Evolutionary conservation across 768 basidiomycete species (phyloP), one percentile per base, ranked within the genome.

Genomic region (Macrocybe gigantea): DNA sequence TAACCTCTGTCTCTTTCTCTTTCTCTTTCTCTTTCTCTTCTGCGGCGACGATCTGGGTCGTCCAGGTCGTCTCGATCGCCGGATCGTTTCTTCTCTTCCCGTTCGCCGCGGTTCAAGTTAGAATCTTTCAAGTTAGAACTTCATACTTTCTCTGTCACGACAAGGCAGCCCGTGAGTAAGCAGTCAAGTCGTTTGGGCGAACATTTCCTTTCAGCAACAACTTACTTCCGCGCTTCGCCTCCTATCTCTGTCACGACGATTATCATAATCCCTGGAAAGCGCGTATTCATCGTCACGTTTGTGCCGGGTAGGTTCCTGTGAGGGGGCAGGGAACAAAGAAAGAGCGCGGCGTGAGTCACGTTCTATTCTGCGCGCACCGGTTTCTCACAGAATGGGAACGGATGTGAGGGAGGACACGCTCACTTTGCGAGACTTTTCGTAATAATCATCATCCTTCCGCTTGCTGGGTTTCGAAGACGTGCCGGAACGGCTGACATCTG

Each of bases 1-100:
- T 53, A 51, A 36, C 54, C 55, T 8, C 50, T 49, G 34, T 55
- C 45, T 13, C 54, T 55, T 29, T 57, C 52, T 34, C 50, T 57
- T 12, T 47, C 39, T 31, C 12, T 44, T 8, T 50, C 51, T 34
- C 43, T 36, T 31, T 48, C 47, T 12, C 43, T 33, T 5, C 48
- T 44, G 12, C 53, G 41, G 31, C 54, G 48, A 33, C 53, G 44
- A 13, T 52, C 41, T 33, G 51, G 40, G 33, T 55, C 48, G 30
- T 52, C 38, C 31, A 49, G 42, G 10, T 38, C 36, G 42, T 44
- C 42, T 33, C 50, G 45, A 5, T 54, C 54, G 36, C 49, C 41
- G 30, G 51, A 39, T 37, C 49, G 44, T 9, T 42, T 40, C 6
- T 48, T 45, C 10, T 38, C 22, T 12, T 44, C 38, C 22, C 46